These are phyloP conservation scores for Arabidopsis lyrata DNA, from an alignment of 441 rosid genomes.

Conservation along the genomic window DNA sequence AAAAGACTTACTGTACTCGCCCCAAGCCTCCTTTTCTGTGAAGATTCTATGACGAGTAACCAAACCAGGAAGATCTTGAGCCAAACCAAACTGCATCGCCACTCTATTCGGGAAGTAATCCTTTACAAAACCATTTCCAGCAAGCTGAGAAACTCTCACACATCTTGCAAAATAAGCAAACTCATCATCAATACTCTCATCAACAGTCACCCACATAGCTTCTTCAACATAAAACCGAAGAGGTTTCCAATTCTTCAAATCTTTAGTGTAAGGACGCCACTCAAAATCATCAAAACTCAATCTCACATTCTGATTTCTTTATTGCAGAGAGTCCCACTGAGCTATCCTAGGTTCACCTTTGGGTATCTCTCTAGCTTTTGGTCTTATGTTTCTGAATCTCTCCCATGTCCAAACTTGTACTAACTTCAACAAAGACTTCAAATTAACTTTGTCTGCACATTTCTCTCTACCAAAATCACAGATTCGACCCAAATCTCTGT, in stretches of 20 bases:
- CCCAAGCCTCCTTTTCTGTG: slow-evolving; percentile 28
- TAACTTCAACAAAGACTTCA: slow-evolving; percentile 46
- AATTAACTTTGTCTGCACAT: slow-evolving; percentile 14
- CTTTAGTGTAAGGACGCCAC: slow-evolving; percentile 64
- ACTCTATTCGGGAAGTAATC: slow-evolving; percentile 66
- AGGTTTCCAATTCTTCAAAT: slow-evolving; percentile 33
- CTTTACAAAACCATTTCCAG: slow-evolving; percentile 50
- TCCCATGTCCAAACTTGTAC: slow-evolving; percentile 70
- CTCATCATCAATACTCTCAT: slow-evolving; percentile 45
- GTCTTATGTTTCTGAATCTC: slow-evolving; percentile 49
- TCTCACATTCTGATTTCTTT: slow-evolving; percentile 28
- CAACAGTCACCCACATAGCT: slow-evolving; percentile 45
- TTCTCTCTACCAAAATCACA: neutral
- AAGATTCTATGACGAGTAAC: slow-evolving; percentile 20
- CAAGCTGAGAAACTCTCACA: slow-evolving; percentile 52
- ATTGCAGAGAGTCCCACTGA: slow-evolving; percentile 45
- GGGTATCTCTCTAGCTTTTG: slow-evolving; percentile 37
- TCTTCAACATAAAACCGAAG: slow-evolving; percentile 47
- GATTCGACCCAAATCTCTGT: slow-evolving; percentile 45
- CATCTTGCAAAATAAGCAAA: slow-evolving; percentile 50
- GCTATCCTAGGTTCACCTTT: slow-evolving; percentile 52
- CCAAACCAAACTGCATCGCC: slow-evolving; percentile 69
- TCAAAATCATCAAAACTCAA: slow-evolving; percentile 45
- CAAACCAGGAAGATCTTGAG: slow-evolving; percentile 60
- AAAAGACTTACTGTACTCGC: slow-evolving; percentile 47